phyloP scores from a whole-genome alignment of 1,139 yeast species.

The Geotrichum klebahnii region DNA sequence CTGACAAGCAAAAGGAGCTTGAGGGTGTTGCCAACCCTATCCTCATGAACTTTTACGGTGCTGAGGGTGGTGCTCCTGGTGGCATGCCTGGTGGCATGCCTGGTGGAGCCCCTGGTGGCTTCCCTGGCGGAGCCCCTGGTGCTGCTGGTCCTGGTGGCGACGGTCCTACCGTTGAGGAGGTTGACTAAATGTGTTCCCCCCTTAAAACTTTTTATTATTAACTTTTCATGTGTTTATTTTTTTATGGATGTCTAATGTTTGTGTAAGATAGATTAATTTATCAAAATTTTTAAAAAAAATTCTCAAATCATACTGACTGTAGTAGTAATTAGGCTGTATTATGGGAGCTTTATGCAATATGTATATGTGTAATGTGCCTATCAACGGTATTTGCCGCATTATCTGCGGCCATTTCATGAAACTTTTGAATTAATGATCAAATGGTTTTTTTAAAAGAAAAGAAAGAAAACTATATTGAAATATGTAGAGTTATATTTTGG shows the following conservation, averaged over 20 bases:
- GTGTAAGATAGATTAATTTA: not conserved
- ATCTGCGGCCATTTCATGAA: no score
- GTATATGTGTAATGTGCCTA: no score
- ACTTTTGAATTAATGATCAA: no score
- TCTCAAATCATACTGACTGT: not conserved
- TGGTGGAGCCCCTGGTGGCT: constrained; percentile 56
- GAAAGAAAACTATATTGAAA: no score
- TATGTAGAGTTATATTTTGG: no score
- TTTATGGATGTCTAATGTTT: not conserved
- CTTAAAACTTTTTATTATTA: not conserved
- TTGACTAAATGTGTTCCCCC: constrained; percentile 51
- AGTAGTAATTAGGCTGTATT: not conserved
- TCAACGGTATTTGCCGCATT: no score
- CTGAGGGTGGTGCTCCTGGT: constrained; percentile 53
- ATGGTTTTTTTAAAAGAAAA: no score
- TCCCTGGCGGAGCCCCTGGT: constrained; percentile 68
- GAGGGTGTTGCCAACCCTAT: constrained; percentile 92
- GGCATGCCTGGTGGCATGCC: constrained; percentile 53
- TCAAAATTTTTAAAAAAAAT: not conserved
- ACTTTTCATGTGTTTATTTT: not conserved
- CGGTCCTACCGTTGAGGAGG: constrained; percentile 93
- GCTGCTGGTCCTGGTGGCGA: constrained; percentile 38
- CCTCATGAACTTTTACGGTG: constrained; percentile 80
- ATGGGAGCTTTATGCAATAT: no score
- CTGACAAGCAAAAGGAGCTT: constrained; percentile 89